These are phyloP conservation scores for Protomyces lactucae-debilis DNA, from an alignment of 1,139 yeast species.

Conservation along the genomic window DNA sequence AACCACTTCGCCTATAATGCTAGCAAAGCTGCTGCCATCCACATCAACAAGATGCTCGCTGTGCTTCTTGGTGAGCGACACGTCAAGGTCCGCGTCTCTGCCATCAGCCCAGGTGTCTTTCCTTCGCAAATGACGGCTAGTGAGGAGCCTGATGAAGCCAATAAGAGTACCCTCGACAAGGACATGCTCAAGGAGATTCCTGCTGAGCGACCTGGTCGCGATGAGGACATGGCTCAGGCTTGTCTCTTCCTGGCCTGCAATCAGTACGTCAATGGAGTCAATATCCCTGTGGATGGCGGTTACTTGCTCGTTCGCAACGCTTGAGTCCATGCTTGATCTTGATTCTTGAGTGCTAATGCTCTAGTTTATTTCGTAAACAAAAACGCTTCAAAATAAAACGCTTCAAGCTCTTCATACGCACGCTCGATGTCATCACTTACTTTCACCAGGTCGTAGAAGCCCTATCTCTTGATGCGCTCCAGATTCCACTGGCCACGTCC, in stretches of 20 bases:
- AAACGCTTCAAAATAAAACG: conserved; percentile 47
- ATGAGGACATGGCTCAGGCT: conserved; percentile 32
- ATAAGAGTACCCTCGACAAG: conserved; percentile 22
- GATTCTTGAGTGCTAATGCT: conserved; percentile 1
- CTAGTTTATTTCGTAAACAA: not conserved
- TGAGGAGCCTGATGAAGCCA: conserved; percentile 11
- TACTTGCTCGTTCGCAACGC: conserved; percentile 23
- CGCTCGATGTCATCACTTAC: conserved; percentile 88
- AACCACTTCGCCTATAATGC: conserved; percentile 47
- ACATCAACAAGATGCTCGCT: conserved; percentile 32
- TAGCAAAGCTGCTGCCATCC: conserved; percentile 33
- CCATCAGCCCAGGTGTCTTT: conserved; percentile 33
- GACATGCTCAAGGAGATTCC: conserved; percentile 28
- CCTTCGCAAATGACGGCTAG: conserved; percentile 34
- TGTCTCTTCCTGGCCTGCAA: not conserved
- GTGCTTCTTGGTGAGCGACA: conserved; percentile 30
- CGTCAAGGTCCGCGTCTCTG: conserved; percentile 36
- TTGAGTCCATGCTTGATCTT: conserved; percentile 23
- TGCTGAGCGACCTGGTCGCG: conserved; percentile 31
- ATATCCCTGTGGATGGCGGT: conserved; percentile 32
- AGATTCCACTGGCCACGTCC: conserved; percentile 78
- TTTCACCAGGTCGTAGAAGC: conserved; percentile 84
- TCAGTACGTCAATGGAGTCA: not conserved
- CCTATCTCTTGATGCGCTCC: conserved; percentile 72
- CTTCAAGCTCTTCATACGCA: conserved; percentile 76